Base-by-base conservation (phyloP, 1,284 basidiomycete species). In the Ganoderma multipileum region DNA sequence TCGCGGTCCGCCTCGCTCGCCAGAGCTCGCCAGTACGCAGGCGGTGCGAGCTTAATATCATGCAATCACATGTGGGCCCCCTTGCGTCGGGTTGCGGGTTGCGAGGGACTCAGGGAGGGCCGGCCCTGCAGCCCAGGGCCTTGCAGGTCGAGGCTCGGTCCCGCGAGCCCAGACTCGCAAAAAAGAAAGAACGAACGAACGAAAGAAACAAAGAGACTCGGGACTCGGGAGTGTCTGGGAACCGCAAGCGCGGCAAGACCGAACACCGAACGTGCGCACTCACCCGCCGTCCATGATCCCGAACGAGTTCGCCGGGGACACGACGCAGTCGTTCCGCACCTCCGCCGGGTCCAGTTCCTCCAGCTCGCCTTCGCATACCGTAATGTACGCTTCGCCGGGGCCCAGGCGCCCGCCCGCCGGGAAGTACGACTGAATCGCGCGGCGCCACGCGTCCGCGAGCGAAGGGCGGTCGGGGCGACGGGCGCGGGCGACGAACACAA, bases 271-370 rank as follows among this genome's bases (percentile, higher is more conserved):
- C 47, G 47, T 50, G 47, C 47, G 47, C 36, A 65, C 75, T 64
- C 55, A 75, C 75, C 73, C 72, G 50, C 73, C 72, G 42, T 76
- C 72, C 73, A 76, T 75, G 71, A 76, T 76, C n/a, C 75, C 73
- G 30, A 66, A 76, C 52, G 75, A 69, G 47, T 76, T 76, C 11
- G 71, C 75, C 2, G 72, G 73, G 20, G 73, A 76, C 39, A 76
- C 71, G 39, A 76, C 44, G 66, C 73, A 75, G 62, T 76, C 75
- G 47, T 66, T 72, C 7, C 14, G 59, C 20, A 70, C 64, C 39
- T 44, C 63, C 23, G 52, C 68, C 12, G 67, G 52, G 23, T 64
- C 68, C n/a, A 75, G 50, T 14, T 52, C 47, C 23, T 65, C 52
- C 23, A 72, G 63, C 33, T 9, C 36, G 54, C 71, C 74, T 63